Conservation (phyloP, 2,329 filamentous ascomycete species). For the Botrytis hyacinthi region DNA sequence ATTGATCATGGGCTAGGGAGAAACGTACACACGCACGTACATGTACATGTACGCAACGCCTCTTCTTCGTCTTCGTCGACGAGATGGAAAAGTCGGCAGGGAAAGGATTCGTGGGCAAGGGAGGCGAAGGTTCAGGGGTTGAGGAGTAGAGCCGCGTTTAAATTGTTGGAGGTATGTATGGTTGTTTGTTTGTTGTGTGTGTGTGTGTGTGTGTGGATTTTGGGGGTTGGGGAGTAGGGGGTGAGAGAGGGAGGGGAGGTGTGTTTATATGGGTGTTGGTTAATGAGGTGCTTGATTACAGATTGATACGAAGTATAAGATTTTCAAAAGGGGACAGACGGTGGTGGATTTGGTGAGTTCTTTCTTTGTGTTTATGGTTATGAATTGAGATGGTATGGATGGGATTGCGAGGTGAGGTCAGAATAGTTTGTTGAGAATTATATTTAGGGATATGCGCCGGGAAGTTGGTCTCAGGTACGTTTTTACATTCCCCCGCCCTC, state of each 20-base stretch:
- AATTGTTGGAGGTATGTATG: constrained; percentile 72
- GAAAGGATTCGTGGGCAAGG: constrained; percentile 66
- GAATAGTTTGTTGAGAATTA: constrained; percentile 12
- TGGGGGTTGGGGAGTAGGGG: no score
- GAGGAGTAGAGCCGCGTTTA: constrained; percentile 91
- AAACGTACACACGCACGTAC: no score
- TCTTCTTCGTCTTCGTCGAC: constrained; percentile 56
- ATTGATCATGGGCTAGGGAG: no score
- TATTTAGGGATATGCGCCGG: constrained; percentile 69
- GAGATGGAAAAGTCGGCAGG: constrained; percentile 80
- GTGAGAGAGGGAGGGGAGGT: neutral
- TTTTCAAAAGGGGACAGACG: constrained; percentile 79
- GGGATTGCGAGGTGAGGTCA: neutral
- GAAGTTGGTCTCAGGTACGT: constrained; percentile 66
- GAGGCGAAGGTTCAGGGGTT: constrained; percentile 76
- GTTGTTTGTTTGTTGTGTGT: neutral
- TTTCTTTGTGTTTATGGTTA: neutral
- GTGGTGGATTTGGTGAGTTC: constrained; percentile 80
- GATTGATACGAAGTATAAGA: constrained; percentile 77
- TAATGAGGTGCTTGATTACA: constrained; percentile 39
- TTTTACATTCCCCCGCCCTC: rapidly evolving
- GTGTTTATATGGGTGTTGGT: neutral
- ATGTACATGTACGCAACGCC: neutral
- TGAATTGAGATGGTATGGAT: neutral
- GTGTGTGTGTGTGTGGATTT: neutral